Evolutionary conservation across 768 basidiomycete species (phyloP), one percentile per base, ranked within the genome.

Genomic region (Lactifluus volemus): DNA sequence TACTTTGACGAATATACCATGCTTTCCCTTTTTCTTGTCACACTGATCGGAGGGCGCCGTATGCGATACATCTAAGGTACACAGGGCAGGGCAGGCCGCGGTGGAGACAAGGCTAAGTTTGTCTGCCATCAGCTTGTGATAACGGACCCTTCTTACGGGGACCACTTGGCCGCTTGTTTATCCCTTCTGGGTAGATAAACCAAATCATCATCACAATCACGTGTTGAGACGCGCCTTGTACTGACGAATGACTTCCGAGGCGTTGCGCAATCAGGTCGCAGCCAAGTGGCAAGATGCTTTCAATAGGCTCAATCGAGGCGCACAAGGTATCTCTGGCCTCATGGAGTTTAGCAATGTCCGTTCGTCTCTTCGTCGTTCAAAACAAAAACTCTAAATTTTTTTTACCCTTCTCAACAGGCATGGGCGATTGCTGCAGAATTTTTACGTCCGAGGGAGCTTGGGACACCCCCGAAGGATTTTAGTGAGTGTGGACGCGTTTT

Each of bases 241-340:
- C 2, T 25, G 25, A 25, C 25, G 1, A 25, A 85, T 84, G 84
- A 79, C 81, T 17, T 83, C 83, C 5, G 77, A 81, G 59, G 84
- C 84, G 29, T 73, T 86, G n/a, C 79, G 79, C 49, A 77, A 79
- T 1, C 85, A 87, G 68, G 83, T 87, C 9, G 79, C 81, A 17
- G 74, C 84, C 3, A 85, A 86, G 74, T 88, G 86, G 85, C 83
- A 85, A 62, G 83, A 86, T 19, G 77, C 83, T 2, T 88, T 88
- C 69, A 72, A 76, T n/a, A 79, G 83, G 15, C 74, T 88, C 51
- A 88, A 88, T 67, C 75, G 78, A 32, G 71, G 74, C 14, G 76
- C 81, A 39, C 79, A 78, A 41, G 86, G 85, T 9, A 85, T 88
- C 59, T 74, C 82, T 10, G 86, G 86, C 9, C 75, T 88, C 17